A percentile compares a stretch with the other conserved stretches of the same genome.
Evolutionary conservation across 331 rosid genomes (phyloP).

Genomic region (Quercus phellos): DNA sequence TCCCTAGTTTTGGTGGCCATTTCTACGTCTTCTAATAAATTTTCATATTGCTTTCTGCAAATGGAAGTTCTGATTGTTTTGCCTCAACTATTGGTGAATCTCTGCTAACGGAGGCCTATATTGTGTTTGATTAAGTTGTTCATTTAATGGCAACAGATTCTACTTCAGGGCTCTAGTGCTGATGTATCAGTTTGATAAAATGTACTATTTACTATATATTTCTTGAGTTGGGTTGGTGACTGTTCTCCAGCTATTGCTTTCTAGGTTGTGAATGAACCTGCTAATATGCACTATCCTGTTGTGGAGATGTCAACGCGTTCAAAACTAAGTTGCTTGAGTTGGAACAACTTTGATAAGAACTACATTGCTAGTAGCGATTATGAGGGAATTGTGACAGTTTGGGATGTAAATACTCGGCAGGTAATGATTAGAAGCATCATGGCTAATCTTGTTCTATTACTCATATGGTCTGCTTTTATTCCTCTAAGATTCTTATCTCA

Average conservation of each 20-base stretch:
- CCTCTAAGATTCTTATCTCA: constrained; percentile 14
- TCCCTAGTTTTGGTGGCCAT: not conserved
- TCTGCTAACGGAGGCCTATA: not conserved
- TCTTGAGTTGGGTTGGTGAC: constrained; percentile 8
- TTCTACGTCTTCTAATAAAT: not conserved
- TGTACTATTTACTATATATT: not conserved
- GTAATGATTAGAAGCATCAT: constrained; percentile 32
- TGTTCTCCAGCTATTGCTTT: constrained; percentile 24
- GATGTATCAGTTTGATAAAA: not conserved
- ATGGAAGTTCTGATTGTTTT: constrained; percentile 9
- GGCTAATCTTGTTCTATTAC: constrained; percentile 6
- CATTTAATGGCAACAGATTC: not conserved
- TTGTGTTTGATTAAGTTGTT: not conserved
- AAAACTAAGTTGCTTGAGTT: constrained; percentile 97
- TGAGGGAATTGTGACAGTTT: constrained; percentile 93
- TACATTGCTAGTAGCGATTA: constrained; percentile 98
- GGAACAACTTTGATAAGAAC: constrained; percentile 87
- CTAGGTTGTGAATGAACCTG: constrained; percentile 88
- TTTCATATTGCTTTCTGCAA: not conserved
- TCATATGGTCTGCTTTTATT: not conserved
- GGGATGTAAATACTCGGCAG: constrained; percentile 95
- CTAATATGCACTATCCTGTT: constrained; percentile 81
- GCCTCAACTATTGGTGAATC: not conserved
- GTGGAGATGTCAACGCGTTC: constrained; percentile 96
- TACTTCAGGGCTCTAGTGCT: constrained; percentile 2